These are phyloP conservation scores for Komagataella pseudopastoris DNA, from an alignment of 805 yeast species.

Conservation along the genomic window DNA sequence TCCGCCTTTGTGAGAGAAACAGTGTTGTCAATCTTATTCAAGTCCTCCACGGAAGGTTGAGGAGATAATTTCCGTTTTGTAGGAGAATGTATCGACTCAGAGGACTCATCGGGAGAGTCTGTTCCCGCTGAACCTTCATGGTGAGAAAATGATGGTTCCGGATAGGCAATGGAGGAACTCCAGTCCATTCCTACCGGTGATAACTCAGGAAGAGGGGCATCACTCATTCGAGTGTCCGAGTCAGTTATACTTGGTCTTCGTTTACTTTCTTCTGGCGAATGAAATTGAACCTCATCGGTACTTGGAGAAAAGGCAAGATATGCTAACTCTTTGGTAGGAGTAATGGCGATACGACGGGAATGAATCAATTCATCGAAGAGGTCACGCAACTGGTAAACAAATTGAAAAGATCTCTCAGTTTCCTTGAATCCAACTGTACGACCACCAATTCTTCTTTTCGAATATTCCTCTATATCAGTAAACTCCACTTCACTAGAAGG, in stretches of 20 bases:
- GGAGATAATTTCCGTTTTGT: not conserved
- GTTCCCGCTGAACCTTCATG: not conserved
- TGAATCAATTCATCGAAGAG: conserved; percentile 61
- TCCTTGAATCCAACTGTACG: conserved; percentile 69
- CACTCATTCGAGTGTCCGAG: not conserved
- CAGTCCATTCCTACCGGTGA: not conserved
- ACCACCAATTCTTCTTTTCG: conserved; percentile 72
- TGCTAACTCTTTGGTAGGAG: conserved; percentile 76
- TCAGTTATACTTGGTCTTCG: not conserved
- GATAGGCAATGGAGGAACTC: not conserved
- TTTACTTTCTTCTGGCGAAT: conserved; percentile 4
- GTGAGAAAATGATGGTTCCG: not conserved
- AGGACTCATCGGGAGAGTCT: not conserved
- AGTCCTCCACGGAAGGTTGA: not conserved
- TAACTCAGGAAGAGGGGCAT: not conserved
- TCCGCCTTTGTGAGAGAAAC: not conserved
- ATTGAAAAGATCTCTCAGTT: conserved; percentile 69
- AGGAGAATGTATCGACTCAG: not conserved
- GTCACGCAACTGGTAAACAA: conserved; percentile 56
- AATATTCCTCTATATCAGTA: conserved; percentile 17
- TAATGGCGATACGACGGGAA: conserved; percentile 48
- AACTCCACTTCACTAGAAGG: conserved; percentile 10
- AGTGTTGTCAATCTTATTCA: not conserved
- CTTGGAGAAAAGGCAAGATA: conserved; percentile 75
- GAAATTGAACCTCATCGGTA: conserved; percentile 51